phyloP scores from a whole-genome alignment of 2,329 filamentous ascomycete genomes.

The Xylaria hypoxylon region DNA sequence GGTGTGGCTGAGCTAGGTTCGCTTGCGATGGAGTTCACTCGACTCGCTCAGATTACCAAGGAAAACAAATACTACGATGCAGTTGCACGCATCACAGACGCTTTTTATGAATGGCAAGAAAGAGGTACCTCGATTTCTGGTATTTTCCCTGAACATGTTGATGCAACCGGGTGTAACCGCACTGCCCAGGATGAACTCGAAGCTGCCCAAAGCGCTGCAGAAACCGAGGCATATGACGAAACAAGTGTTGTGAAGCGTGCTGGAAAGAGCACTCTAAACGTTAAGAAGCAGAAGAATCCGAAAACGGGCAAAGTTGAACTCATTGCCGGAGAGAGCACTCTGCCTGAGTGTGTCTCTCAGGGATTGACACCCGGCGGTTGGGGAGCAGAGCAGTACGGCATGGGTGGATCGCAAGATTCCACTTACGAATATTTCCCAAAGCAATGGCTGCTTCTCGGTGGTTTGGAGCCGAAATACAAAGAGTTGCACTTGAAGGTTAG shows the following conservation, averaged over 20 bases:
- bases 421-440: slow-evolving; percentile 79
- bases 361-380: slow-evolving; percentile 64
- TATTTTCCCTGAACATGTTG: slow-evolving; percentile 81
- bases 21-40: slow-evolving; percentile 88
- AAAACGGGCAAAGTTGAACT: slow-evolving; percentile 25
- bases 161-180: slow-evolving; percentile 82
- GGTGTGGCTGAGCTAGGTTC: slow-evolving; percentile 80
- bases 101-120: slow-evolving; percentile 79
- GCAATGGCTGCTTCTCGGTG: slow-evolving; percentile 81
- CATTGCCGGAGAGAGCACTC: slow-evolving; percentile 12
- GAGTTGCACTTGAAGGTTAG: slow-evolving; percentile 77
- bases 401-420: slow-evolving; percentile 76
- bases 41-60: slow-evolving; percentile 85
- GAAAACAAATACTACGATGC: slow-evolving; percentile 90
- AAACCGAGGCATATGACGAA: slow-evolving; percentile 26
- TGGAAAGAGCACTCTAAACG: slow-evolving; percentile 24
- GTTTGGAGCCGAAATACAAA: slow-evolving; percentile 76
- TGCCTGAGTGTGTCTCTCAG: slow-evolving; percentile 66
- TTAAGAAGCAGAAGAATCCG: slow-evolving; percentile 27
- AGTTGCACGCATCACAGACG: slow-evolving; percentile 84
- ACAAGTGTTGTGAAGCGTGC: slow-evolving; percentile 27
- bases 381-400: slow-evolving; percentile 63
- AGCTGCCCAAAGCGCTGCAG: slow-evolving; percentile 45
- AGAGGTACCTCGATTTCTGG: slow-evolving; percentile 76
- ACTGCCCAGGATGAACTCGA: slow-evolving; percentile 58